Base-by-base conservation (phyloP, 805 yeast species). In the Hanseniaspora lindneri region DNA sequence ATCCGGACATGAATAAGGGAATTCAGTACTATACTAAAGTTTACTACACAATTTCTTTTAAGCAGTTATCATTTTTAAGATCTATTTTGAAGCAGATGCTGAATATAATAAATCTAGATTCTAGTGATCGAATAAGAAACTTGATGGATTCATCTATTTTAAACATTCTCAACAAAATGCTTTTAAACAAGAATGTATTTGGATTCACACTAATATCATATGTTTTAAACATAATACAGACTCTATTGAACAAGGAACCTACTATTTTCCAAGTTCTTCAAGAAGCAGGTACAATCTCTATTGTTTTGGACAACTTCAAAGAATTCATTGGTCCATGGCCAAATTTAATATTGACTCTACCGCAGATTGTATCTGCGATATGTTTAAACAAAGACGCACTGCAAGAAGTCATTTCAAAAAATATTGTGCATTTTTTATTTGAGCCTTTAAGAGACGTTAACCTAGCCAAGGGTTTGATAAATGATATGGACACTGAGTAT, bases 221-320 rank as follows among this genome's bases (percentile, higher is more conserved):
- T 20, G 72, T 83, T 0, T 60, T 88, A 32, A 80, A 77, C 52
- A 73, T 80, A 11, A 71, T 86, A 19, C 73, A 80, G 35, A 73
- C 73, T 11, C 83, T 86, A 51, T 77, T 88, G 25, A 89, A 88
- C 59, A 83, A 81, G 54, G 96, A 89, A 57, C 96, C 96, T 8
- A 86, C 96, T 0, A 84, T 95, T 3, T 88, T 73, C 57, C 72
- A 82, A 2, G 79, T 88, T 36, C 69, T 88, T 54, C 79, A 76
- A 35, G 97, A 88, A 60, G 80, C 94, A 0, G 75, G 76, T 0
- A 76, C 83, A 1, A 76, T 88, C 32, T 81, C 80, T 41, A 66
- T 75, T 2, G 70, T 87, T 32, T 61, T 87, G 43, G 71, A 72
- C 10, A 71, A 78, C 41, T 80, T 81, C 57, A 71, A 70, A 13